These are phyloP conservation scores for Eimeria sp. DNA, from an alignment of 169 alveolate genomes.

Conservation along the genomic window DNA sequence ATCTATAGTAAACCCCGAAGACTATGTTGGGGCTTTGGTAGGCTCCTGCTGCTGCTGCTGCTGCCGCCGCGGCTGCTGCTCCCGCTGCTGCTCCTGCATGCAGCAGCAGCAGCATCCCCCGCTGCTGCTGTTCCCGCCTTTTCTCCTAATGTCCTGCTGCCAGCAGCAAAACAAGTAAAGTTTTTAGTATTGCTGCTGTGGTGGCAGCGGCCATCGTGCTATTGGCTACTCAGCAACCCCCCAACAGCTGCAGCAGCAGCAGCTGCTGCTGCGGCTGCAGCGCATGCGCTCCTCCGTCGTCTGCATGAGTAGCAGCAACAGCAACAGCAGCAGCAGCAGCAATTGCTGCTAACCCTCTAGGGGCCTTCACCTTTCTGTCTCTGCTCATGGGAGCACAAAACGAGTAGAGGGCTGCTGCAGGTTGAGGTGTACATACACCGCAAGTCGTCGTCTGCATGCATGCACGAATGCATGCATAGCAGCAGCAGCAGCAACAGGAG, in stretches of 20 bases:
- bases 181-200: background rate
- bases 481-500: background rate
- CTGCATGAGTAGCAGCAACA: background rate
- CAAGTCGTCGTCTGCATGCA: too few species aligned
- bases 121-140: background rate
- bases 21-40: background rate
- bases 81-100: background rate
- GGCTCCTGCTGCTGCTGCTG: background rate
- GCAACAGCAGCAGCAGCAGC: background rate
- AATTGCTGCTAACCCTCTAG: background rate
- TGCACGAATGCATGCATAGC: background rate
- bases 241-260: background rate
- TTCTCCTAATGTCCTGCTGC: background rate
- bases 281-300: slow-evolving; percentile 3
- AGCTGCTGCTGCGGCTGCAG: background rate
- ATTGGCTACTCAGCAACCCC: background rate
- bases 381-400: background rate
- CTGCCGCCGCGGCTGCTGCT: slow-evolving; percentile 3
- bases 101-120: background rate
- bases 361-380: background rate
- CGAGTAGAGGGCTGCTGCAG: background rate
- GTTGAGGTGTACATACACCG: slow-evolving; percentile 5
- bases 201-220: too few species aligned
- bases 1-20: too few species aligned
- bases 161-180: background rate